These are phyloP conservation scores for Boechera retrofracta DNA, from an alignment of 345 rosid species.

Conservation along the genomic window DNA sequence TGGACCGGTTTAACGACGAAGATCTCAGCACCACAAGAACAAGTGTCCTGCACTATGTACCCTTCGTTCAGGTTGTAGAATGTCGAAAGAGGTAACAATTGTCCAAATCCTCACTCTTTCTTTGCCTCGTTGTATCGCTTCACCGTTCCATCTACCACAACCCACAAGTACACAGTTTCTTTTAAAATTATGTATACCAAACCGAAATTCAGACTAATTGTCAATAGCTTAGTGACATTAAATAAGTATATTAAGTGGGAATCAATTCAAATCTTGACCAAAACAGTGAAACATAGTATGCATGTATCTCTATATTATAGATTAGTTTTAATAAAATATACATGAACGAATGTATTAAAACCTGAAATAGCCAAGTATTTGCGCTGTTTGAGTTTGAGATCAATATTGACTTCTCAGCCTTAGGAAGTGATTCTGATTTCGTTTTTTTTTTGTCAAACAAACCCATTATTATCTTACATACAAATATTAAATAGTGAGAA, in stretches of 20 bases:
- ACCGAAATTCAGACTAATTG: no score
- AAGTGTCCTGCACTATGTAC: slow-evolving; percentile 30
- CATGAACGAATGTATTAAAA: no score
- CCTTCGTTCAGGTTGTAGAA: slow-evolving; percentile 42
- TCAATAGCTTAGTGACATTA: no score
- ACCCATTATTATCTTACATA: no score
- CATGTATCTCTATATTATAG: no score
- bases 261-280: no score
- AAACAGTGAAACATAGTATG: no score
- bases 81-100: slow-evolving; percentile 36
- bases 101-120: slow-evolving; percentile 46
- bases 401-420: slow-evolving; percentile 43
- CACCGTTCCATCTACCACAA: slow-evolving; percentile 37
- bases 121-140: slow-evolving; percentile 35
- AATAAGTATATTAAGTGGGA: no score
- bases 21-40: slow-evolving; percentile 53
- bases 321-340: no score
- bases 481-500: not conserved
- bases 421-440: slow-evolving; percentile 19
- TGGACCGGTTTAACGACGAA: slow-evolving; percentile 15
- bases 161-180: not conserved
- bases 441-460: no score
- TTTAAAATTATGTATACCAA: no score
- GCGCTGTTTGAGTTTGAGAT: slow-evolving; percentile 33
- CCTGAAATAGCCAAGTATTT: slow-evolving; percentile 33